Conservation (phyloP, 352 stramenopile species). For the Phytophthora sp. region DNA sequence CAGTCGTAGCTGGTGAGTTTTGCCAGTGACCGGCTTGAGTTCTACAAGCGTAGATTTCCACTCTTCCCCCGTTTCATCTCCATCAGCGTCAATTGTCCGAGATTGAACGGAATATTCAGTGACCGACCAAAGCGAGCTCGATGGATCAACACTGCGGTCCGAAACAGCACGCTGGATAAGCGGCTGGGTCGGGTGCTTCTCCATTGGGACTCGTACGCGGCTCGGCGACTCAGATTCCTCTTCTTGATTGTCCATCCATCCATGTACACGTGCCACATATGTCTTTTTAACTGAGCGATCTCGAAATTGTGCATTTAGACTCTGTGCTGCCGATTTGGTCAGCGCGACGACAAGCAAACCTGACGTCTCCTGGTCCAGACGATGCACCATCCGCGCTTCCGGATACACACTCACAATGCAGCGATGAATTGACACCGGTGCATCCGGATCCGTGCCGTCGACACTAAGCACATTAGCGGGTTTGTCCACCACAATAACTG, state of each 20-base stretch:
- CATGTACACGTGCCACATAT: slow-evolving; percentile 64
- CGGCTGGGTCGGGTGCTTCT: slow-evolving; percentile 46
- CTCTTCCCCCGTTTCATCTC: background rate
- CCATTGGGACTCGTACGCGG: slow-evolving; percentile 55
- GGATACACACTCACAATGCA: slow-evolving; percentile 51
- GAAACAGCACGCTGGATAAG: slow-evolving; percentile 62
- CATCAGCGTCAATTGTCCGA: slow-evolving; percentile 1
- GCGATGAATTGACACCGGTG: slow-evolving; percentile 51
- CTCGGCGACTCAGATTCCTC: slow-evolving; percentile 23
- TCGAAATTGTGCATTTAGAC: slow-evolving; percentile 74
- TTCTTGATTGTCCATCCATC: slow-evolving; percentile 33
- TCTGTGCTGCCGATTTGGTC: slow-evolving; percentile 60
- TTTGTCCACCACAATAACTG: slow-evolving; percentile 68
- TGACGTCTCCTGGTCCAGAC: slow-evolving; percentile 80
- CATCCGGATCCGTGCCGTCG: slow-evolving; percentile 44
- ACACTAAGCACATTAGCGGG: slow-evolving; percentile 64
- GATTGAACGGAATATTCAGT: slow-evolving; percentile 42
- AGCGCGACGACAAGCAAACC: slow-evolving; percentile 73
- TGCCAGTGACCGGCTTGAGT: slow-evolving; percentile 77
- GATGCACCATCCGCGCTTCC: slow-evolving; percentile 75
- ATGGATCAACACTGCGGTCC: slow-evolving; percentile 28
- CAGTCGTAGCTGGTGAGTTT: slow-evolving; percentile 96
- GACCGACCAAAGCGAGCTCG: slow-evolving; percentile 41
- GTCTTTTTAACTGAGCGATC: slow-evolving; percentile 59
- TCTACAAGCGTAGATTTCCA: slow-evolving; percentile 53